Evolutionary conservation across 768 basidiomycete genomes (phyloP), one percentile per base, ranked within the genome.

Genomic region (Pulveroboletus frians): DNA sequence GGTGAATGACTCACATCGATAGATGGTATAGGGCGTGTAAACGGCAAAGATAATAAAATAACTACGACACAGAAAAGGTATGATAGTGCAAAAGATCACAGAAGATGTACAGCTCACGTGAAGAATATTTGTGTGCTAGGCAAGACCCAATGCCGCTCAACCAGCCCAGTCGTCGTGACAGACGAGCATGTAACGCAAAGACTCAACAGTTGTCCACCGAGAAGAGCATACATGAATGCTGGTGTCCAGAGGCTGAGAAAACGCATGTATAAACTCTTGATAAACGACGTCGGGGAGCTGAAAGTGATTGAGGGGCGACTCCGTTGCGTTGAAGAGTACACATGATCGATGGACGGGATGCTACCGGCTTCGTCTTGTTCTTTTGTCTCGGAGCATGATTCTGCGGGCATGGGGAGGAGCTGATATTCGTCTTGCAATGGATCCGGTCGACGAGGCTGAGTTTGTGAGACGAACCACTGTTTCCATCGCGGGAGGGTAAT

Each of bases 21-120:
- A 85, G 38, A 93, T 86, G 15, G 91, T 93, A 73, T 90, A 92
- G 0, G 89, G 87, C n/a, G 90, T 91, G 61, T 85, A 93, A 40
- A 84, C 73, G 10, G 76, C 49, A 65, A 84, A 88, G 39, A 91
- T 58, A 18, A 81, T 71, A 58, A 88, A 77, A 70, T 93, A 92
- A 46, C 90, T 92, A 35, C 26, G 9, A 39, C 2, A 27, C 1
- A 42, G 57, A 18, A 36, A 31, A 37, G 11, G 30, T 26, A 17
- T 26, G 42, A 40, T 21, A 9, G 4, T 14, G 27, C 15, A 10
- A 29, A 11, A 5, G 14, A 43, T 35, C 1, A 8, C 17, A 31
- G 37, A 18, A 15, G 17, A 55, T 15, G 11, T 14, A 32, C 43
- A 17, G 76, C 84, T 61, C 57, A 89, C 90, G 85, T 62, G 68